Conservation (phyloP, 495 filamentous ascomycete species). For the Aspergillus mulundensis region DNA sequence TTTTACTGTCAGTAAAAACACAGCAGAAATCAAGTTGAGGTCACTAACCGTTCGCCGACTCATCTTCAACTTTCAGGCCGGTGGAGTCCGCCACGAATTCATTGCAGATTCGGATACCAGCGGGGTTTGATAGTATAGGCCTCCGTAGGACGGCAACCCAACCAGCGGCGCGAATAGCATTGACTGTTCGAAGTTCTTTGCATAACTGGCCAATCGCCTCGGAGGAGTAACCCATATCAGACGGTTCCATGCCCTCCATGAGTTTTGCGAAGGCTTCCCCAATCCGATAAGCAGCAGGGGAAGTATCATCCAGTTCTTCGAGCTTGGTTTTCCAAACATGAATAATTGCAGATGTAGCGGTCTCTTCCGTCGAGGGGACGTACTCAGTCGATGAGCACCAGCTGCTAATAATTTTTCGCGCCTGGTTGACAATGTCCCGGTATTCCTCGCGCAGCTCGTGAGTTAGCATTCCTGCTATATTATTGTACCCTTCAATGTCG, state of each 20-base stretch:
- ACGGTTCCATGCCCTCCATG: slow-evolving; percentile 26
- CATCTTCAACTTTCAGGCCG: slow-evolving; percentile 41
- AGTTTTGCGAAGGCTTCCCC: slow-evolving; percentile 43
- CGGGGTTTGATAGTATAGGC: slow-evolving; percentile 31
- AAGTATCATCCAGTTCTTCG: slow-evolving; percentile 26
- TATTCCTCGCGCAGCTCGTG: slow-evolving; percentile 56
- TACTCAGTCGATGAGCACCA: slow-evolving; percentile 36
- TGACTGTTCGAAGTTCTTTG: slow-evolving; percentile 33
- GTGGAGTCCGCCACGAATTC: slow-evolving; percentile 59
- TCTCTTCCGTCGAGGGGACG: slow-evolving; percentile 7
- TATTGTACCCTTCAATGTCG: slow-evolving; percentile 52
- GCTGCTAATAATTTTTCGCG: slow-evolving; percentile 49
- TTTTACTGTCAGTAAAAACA: slow-evolving; percentile 22
- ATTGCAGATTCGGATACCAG: slow-evolving; percentile 49
- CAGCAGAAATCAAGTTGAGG: not conserved
- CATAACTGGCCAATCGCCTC: slow-evolving; percentile 35
- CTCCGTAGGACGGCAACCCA: slow-evolving; percentile 35
- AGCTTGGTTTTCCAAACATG: slow-evolving; percentile 36
- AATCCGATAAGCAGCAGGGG: slow-evolving; percentile 35
- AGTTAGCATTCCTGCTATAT: slow-evolving; percentile 45
- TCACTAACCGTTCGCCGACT: slow-evolving; percentile 38
- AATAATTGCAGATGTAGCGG: slow-evolving; percentile 24
- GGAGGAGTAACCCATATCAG: slow-evolving; percentile 23
- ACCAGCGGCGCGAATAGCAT: slow-evolving; percentile 38
- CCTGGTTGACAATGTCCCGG: slow-evolving; percentile 55